Base-by-base conservation (phyloP, 2,329 filamentous ascomycete species). In the Exophiala oligosperma region DNA sequence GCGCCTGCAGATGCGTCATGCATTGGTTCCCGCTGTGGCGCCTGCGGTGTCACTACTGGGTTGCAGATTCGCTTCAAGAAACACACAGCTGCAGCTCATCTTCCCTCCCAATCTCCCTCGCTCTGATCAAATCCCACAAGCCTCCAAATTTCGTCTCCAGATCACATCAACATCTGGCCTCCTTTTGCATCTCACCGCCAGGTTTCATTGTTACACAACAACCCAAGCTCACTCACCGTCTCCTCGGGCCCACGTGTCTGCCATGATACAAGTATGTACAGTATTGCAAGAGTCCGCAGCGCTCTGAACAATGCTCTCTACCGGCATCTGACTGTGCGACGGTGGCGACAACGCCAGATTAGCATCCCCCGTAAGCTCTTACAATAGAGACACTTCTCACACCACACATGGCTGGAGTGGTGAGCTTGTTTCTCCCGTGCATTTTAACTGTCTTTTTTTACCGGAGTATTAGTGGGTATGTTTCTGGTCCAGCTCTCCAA, bases 1-100 rank as follows among this genome's bases (percentile, higher is more conserved):
- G 41, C 43, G 44, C 32, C 55, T 53, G 52, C 56, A 48, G 24
- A 21, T 52, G 52, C 57, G 37, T 49, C 35, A 54, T 60, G 57
- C 49, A 56, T 40, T 35, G 38, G 8, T 40, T 49, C 49, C 26
- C 52, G 49, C 44, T 49, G 53, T 60, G 57, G 57, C 57, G 53
- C 52, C 48, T 46, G 46, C 52, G 52, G 28, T 49, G 11, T 52
- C 23, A 35, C 23, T 12, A 46, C 43, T 35, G 51, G 38, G 46
- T 11, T 29, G 12, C 29, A 28, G 23, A 23, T 24, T 44, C 40
- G 55, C 51, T 48, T 57, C 26, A 50, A 57, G 48, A 29, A 49
- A n/a, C 26, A 26, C 4, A n/a, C 21, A 4, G 37, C 9, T 17
- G 24, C 26, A 47, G 32, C 28, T 38, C 49, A 17, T 8, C 24